A percentile compares a stretch with the other conserved stretches of the same genome.
Evolutionary conservation across 73 alveolate species (phyloP).

Genomic region (Paramecium sexaurelia): DNA sequence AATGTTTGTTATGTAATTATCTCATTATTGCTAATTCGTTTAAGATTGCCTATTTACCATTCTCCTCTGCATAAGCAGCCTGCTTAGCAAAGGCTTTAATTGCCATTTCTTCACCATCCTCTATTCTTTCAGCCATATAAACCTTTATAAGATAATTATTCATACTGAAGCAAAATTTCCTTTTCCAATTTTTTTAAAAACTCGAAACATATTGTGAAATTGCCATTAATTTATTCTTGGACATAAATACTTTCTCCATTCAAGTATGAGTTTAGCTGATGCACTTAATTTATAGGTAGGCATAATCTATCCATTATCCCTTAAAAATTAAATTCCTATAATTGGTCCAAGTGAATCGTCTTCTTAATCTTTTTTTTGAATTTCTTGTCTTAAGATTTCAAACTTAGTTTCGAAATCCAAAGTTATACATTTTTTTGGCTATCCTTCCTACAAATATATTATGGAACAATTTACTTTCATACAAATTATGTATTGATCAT

Average conservation of each 20-base stretch:
- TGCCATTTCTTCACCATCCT: conserved; percentile 60
- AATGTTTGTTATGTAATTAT: not conserved
- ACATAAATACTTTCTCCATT: conserved; percentile 13
- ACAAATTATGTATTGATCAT: not conserved
- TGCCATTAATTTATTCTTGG: conserved; percentile 56
- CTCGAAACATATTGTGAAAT: conserved; percentile 56
- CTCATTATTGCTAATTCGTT: conserved; percentile 44
- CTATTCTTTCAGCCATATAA: conserved; percentile 68
- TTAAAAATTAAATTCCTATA: not conserved
- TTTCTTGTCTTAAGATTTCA: not conserved
- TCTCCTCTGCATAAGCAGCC: conserved; percentile 67
- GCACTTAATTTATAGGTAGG: not conserved
- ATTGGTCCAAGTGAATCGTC: conserved; percentile 47
- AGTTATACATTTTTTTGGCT: not conserved
- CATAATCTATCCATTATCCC: not conserved
- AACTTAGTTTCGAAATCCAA: conserved; percentile 28
- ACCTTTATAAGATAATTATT: not conserved
- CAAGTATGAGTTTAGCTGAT: not conserved
- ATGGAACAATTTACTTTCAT: not conserved
- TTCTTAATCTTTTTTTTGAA: conserved; percentile 23
- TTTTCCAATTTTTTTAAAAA: conserved; percentile 37
- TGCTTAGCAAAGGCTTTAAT: conserved; percentile 65
- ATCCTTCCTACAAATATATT: not conserved
- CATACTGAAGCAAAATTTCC: conserved; percentile 57
- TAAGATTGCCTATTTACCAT: conserved; percentile 59